Base-by-base conservation (phyloP, 768 basidiomycete genomes). In the Panaeolus cyanescens region DNA sequence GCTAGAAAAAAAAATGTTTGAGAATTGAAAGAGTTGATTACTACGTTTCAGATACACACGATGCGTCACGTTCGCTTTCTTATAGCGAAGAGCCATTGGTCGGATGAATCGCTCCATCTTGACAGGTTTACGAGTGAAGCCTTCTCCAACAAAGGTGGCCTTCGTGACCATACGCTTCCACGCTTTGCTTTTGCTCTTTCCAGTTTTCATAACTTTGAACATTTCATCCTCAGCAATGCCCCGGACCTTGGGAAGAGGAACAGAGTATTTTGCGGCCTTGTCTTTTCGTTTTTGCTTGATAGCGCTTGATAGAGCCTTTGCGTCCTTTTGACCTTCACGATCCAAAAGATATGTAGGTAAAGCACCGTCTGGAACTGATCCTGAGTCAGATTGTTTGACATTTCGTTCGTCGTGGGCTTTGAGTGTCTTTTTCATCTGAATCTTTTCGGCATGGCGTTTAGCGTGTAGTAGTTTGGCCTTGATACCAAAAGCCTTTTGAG, bases 81-180 rank as follows among this genome's bases (percentile, higher is more conserved):
- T 99, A 78, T 95, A 95, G 54, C 97, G 89, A 67, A 99, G 78
- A 34, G 96, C 97, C 93, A 97, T 97, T 4, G 97, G 97, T 63
- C 97, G 83, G 61, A 99, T 89, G 75, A 99, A 99, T 42, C 97
- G 83, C 77, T 99, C 97, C 89, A 99, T 92, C 79, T 99, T 99
- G 62, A 98, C 96, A 1, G 97, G 97, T 75, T 99, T 99, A 63
- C 97, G 83, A 15, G 97, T 99, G 74, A 99, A 99, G 17, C 93
- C 91, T 74, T 98, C 95, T 4, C 96, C 96, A 32, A 99, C 97
- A 70, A 99, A 99, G 8, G 97, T 99, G 32, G 97, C 97, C 77
- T 99, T 99, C 59, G 95, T 97, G 62, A 99, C 93, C 95, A 99
- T 98, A 66, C 95, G 87, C 80, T 99, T 99, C 97, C 97, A 99